Base-by-base conservation (phyloP, 2,329 filamentous ascomycete species). In the Drechslerella dactyloides region DNA sequence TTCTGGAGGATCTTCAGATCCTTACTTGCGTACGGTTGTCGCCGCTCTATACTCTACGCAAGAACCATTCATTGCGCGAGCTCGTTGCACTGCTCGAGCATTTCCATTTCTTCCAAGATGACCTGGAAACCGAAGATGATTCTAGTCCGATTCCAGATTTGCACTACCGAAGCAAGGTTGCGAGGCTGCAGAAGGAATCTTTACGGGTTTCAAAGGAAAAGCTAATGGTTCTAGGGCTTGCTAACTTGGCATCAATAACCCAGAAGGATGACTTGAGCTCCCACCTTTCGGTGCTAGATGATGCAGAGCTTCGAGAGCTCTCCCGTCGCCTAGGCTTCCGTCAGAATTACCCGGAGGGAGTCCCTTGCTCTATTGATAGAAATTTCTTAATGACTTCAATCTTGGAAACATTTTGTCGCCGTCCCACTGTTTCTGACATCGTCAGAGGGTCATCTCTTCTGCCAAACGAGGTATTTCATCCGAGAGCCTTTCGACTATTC, bases 241-340 rank as follows among this genome's bases (percentile, higher is more conserved):
- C 94, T 17, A 97, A 99, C 78, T 96, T 96, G 78, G 92, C 89
- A 1, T 89, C 91, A 2, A 89, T 99, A 73, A 89, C 93, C 74
- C 89, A 90, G 77, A 85, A 91, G 48, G 83, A 85, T 4, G 94
- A 97, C 75, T 83, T 99, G 15, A 85, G 89, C 77, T 84, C 85
- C 23, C 88, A 97, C 74, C 81, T 99, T 4, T 85, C 87, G 62
- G 82, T 85, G 10, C 82, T 99, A 57, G 85, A 86, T 1, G 91
- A 96, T 75, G 84, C 84, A 0, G 93, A 97, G 79, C 79, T 97
- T 24, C 79, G 84, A 30, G 81, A 87, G 59, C 82, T 99, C 2
- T 89, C 89, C 74, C 80, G 82, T 1, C 81, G 89, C 21, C 85
- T 99, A 62, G 88, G 89, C n/a, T 84, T 97, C 57, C 86, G 94